Percentiles rank a stretch among this genome's conserved stretches.
These are phyloP conservation scores for Bryoglossum gracile DNA, from an alignment of 495 filamentous ascomycete species.

Conservation along the genomic window DNA sequence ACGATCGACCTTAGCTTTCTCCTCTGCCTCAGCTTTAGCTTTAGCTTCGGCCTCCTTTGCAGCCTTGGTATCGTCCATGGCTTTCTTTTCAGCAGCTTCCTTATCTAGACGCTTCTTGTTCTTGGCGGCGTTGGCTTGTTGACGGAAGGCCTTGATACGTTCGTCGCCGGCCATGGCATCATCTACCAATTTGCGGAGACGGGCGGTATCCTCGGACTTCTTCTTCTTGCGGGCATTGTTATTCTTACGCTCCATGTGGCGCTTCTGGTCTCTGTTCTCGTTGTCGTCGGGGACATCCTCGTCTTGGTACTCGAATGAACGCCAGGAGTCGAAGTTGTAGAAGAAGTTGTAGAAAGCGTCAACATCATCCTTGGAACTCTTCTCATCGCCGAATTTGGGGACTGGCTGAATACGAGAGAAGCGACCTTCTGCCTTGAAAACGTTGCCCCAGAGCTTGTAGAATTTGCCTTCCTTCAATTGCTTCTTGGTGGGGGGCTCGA, in stretches of 20 bases:
- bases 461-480: constrained; percentile 74
- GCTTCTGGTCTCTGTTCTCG: constrained; percentile 98
- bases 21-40: constrained; percentile 74
- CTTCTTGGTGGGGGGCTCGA: constrained; percentile 90
- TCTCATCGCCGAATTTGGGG: constrained; percentile 75
- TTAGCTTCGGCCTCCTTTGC: constrained; percentile 72
- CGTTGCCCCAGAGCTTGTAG: constrained; percentile 84
- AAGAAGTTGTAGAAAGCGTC: constrained; percentile 98
- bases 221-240: constrained; percentile 95
- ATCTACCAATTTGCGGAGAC: constrained; percentile 83
- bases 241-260: constrained; percentile 96
- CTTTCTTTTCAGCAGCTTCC: constrained; percentile 83
- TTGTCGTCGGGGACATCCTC: constrained; percentile 98
- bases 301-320: constrained; percentile 95
- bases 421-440: constrained; percentile 83
- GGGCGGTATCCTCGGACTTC: constrained; percentile 94
- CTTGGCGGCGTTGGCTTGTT: constrained; percentile 84
- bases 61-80: constrained; percentile 68
- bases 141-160: constrained; percentile 93
- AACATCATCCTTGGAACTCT: constrained; percentile 78
- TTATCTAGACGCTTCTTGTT: constrained; percentile 87
- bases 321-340: constrained; percentile 98
- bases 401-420: constrained; percentile 90
- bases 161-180: constrained; percentile 75
- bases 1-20: constrained; percentile 70